Evolutionary conservation across 208 protist species (phyloP).

Genomic region (Leishmania braziliensis): DNA sequence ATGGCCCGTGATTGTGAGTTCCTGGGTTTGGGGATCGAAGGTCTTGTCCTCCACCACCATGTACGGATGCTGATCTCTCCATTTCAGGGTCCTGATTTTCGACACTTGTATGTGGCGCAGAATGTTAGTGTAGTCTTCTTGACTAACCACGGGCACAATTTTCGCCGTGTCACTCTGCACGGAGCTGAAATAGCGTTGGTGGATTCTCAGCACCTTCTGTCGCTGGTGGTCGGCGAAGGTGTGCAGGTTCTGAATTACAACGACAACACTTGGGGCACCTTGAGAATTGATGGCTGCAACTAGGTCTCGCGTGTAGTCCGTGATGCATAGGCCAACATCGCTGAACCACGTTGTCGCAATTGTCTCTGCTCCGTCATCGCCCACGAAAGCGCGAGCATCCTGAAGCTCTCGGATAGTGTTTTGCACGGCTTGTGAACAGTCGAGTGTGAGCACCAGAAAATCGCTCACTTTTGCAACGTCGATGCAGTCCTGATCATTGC

Average conservation of each 20-base stretch:
- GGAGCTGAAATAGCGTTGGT: slow-evolving; percentile 87
- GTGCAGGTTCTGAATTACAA: slow-evolving; percentile 80
- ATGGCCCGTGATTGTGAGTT: slow-evolving; percentile 70
- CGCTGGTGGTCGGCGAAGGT: slow-evolving; percentile 74
- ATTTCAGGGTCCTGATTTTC: slow-evolving; percentile 72
- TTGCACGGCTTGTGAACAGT: slow-evolving; percentile 83
- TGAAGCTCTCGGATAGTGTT: slow-evolving; percentile 78
- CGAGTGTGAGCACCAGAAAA: slow-evolving; percentile 77
- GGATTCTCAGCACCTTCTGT: slow-evolving; percentile 80
- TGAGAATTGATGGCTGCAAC: slow-evolving; percentile 79
- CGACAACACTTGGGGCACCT: slow-evolving; percentile 67
- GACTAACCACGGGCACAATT: slow-evolving; percentile 49
- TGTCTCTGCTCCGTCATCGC: slow-evolving; percentile 42
- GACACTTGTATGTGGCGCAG: slow-evolving; percentile 71
- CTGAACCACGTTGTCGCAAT: slow-evolving; percentile 85
- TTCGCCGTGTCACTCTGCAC: slow-evolving; percentile 79
- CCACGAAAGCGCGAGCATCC: slow-evolving; percentile 31
- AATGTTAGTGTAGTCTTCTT: slow-evolving; percentile 51
- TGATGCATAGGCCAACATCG: slow-evolving; percentile 87
- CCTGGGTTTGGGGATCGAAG: slow-evolving; percentile 46
- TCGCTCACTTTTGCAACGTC: slow-evolving; percentile 86
- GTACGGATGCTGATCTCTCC: slow-evolving; percentile 88
- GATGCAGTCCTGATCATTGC: slow-evolving; percentile 80
- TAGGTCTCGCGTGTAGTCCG: slow-evolving; percentile 82
- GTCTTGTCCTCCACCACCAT: slow-evolving; percentile 61